These are phyloP conservation scores for Prunus davidiana DNA, from an alignment of 306 rosid genomes.

Conservation along the genomic window DNA sequence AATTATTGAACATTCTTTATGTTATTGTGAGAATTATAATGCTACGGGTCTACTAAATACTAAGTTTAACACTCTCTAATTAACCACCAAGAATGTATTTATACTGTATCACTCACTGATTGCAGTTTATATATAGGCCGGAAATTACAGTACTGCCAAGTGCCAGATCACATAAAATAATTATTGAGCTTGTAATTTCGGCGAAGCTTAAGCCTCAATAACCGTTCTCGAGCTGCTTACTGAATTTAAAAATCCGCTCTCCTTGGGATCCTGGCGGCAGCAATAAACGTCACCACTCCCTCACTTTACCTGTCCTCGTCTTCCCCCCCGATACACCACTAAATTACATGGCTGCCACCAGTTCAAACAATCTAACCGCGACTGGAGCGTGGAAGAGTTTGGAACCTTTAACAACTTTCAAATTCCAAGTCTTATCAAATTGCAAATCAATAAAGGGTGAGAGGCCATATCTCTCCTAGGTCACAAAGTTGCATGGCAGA, in stretches of 20 bases:
- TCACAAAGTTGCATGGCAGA: constrained; percentile 27
- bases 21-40: too few species aligned
- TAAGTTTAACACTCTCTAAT: too few species aligned
- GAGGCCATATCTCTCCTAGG: constrained; percentile 13
- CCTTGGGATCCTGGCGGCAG: constrained; percentile 22
- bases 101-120: too few species aligned
- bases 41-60: too few species aligned
- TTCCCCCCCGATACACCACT: background rate
- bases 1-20: too few species aligned
- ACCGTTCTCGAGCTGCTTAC: constrained; percentile 48
- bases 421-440: constrained; percentile 9
- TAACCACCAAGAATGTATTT: too few species aligned
- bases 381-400: background rate
- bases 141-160: background rate
- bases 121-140: too few species aligned
- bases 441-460: constrained; percentile 10
- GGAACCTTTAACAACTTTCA: constrained; percentile 17
- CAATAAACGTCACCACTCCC: background rate
- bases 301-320: background rate
- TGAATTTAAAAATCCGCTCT: background rate
- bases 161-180: background rate
- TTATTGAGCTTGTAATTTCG: constrained; percentile 39
- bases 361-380: constrained; percentile 28
- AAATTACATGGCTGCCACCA: constrained; percentile 15
- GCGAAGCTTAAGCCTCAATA: constrained; percentile 58